Conservation (phyloP, 257 asterid genomes). For the Echium plantagineum region DNA sequence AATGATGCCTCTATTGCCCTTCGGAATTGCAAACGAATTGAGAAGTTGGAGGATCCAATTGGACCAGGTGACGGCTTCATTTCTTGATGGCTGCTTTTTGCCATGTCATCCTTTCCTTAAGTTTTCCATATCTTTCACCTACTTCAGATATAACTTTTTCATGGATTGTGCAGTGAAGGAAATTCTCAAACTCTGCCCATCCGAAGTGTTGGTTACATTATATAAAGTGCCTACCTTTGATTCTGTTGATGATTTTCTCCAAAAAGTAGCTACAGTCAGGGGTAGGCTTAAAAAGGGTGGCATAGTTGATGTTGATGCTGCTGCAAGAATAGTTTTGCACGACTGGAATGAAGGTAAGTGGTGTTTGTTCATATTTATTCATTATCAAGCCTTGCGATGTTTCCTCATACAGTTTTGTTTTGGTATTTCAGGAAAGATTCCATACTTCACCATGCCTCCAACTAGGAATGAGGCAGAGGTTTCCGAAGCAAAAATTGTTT, state of each 20-base stretch:
- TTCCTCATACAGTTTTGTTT: neutral
- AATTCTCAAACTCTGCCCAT: slow-evolving; percentile 81
- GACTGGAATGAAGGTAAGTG: slow-evolving; percentile 92
- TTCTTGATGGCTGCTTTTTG: neutral
- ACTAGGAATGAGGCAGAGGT: slow-evolving; percentile 46
- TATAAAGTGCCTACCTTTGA: slow-evolving; percentile 71
- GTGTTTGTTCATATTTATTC: neutral
- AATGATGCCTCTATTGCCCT: slow-evolving; percentile 73
- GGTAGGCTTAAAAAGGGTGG: slow-evolving; percentile 96
- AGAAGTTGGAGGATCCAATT: slow-evolving; percentile 79
- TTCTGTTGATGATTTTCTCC: slow-evolving; percentile 82
- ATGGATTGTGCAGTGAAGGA: slow-evolving; percentile 56
- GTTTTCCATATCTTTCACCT: slow-evolving; percentile 2
- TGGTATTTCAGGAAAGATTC: slow-evolving; percentile 68
- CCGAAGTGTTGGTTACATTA: slow-evolving; percentile 43
- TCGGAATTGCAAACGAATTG: slow-evolving; percentile 91
- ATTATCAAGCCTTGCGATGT: neutral
- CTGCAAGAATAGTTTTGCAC: slow-evolving; percentile 83
- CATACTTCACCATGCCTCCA: slow-evolving; percentile 93
- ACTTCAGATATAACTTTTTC: neutral
- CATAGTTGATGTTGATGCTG: slow-evolving; percentile 61
- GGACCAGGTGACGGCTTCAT: slow-evolving; percentile 49
- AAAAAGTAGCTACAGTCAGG: slow-evolving; percentile 67
- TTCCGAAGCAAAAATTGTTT: slow-evolving; percentile 62
- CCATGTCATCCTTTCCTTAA: neutral